Percentiles rank a stretch among this genome's conserved stretches.
phyloP scores from a whole-genome alignment of 257 asterid species.

The Catharanthus roseus region DNA sequence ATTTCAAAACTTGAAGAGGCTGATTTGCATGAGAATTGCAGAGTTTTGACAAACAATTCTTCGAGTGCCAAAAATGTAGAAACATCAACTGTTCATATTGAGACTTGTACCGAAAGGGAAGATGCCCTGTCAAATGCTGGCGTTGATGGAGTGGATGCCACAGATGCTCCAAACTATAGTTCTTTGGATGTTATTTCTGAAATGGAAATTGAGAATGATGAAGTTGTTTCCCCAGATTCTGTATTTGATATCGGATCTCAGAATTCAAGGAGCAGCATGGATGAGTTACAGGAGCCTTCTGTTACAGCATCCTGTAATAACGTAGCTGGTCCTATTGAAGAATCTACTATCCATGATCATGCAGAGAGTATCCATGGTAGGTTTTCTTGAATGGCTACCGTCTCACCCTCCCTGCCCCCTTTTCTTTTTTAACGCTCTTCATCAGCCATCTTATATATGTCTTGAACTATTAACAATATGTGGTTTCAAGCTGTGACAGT shows the following conservation, averaged over 20 bases:
- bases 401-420: background rate
- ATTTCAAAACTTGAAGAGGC: conserved; percentile 40
- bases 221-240: conserved; percentile 41
- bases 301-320: conserved; percentile 27
- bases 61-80: conserved; percentile 27
- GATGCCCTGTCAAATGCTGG: conserved; percentile 28
- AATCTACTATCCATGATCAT: conserved; percentile 33
- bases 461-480: background rate
- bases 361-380: conserved; percentile 42
- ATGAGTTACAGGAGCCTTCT: conserved; percentile 44
- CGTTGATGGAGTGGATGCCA: conserved; percentile 35
- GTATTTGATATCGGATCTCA: conserved; percentile 55
- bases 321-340: conserved; percentile 31
- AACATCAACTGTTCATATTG: conserved; percentile 28
- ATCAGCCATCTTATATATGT: background rate
- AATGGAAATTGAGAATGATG: conserved; percentile 49
- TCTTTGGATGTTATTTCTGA: conserved; percentile 52
- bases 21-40: conserved; percentile 32
- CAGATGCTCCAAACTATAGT: conserved; percentile 37
- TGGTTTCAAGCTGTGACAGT: background rate
- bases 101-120: conserved; percentile 37
- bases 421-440: background rate
- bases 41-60: conserved; percentile 26
- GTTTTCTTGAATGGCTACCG: conserved; percentile 25
- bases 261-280: conserved; percentile 42